Conservation (phyloP, 2,329 filamentous ascomycete genomes). For the Diplodia mutila region DNA sequence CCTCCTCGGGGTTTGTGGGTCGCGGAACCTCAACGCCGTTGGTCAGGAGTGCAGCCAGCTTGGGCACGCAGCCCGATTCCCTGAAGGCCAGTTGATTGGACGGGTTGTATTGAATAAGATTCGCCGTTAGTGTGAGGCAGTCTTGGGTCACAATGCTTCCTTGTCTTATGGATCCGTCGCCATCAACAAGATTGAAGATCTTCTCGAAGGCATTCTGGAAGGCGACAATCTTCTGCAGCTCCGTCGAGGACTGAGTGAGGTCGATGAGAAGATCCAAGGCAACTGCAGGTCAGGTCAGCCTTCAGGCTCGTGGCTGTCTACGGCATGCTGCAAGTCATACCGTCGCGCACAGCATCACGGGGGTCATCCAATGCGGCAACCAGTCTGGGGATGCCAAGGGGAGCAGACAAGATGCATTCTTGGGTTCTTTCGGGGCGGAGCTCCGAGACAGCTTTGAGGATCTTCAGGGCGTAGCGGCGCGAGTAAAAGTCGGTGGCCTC, state of each 20-base stretch:
- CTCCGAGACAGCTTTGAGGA: constrained; percentile 82
- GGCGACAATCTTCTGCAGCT: constrained; percentile 92
- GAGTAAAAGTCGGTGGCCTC: constrained; percentile 88
- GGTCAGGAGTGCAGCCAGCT: constrained; percentile 70
- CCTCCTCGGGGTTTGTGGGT: constrained; percentile 62
- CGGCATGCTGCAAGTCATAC: constrained; percentile 39
- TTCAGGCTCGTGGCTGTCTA: constrained; percentile 24
- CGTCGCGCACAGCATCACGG: constrained; percentile 83
- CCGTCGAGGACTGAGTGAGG: constrained; percentile 81
- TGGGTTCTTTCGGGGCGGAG: constrained; percentile 90
- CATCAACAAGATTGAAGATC: constrained; percentile 78
- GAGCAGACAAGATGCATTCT: constrained; percentile 89
- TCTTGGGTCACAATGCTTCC: constrained; percentile 90
- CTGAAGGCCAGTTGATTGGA: constrained; percentile 95
- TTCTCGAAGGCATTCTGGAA: constrained; percentile 94
- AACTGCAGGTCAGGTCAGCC: constrained; percentile 52
- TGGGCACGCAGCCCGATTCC: constrained; percentile 81
- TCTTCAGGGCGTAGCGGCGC: constrained; percentile 85
- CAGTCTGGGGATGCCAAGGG: constrained; percentile 82
- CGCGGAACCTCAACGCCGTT: constrained; percentile 53
- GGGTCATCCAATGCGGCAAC: constrained; percentile 83
- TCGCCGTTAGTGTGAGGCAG: constrained; percentile 86
- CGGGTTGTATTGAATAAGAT: constrained; percentile 81
- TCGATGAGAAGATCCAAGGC: constrained; percentile 84
- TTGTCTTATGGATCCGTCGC: constrained; percentile 79